These are phyloP conservation scores for Tagetes erecta DNA, from an alignment of 129 eudicot genomes.

Conservation along the genomic window DNA sequence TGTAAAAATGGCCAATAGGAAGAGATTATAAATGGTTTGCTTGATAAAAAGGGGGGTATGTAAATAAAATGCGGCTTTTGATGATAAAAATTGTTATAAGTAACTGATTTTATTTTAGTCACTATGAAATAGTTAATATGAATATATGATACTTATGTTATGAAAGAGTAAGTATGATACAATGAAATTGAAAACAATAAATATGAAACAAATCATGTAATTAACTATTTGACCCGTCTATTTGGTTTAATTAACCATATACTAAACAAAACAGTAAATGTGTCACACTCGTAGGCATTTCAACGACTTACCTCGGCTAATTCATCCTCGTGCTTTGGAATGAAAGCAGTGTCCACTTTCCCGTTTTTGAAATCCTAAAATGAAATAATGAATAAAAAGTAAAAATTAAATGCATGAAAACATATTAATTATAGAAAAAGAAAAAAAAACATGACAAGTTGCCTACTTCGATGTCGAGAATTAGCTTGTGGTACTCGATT, in stretches of 20 bases:
- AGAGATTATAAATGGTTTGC: too few relatives aligned
- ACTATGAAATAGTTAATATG: not conserved
- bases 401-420: not conserved
- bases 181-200: not conserved
- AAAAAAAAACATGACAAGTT: conserved; percentile 4
- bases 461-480: conserved; percentile 89
- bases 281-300: not conserved
- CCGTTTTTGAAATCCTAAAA: conserved; percentile 90
- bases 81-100: not conserved
- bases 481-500: conserved; percentile 94
- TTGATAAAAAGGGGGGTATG: too few relatives aligned
- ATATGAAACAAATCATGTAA: not conserved
- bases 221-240: not conserved
- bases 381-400: conserved; percentile 3
- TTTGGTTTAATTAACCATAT: not conserved
- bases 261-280: not conserved
- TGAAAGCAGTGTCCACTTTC: conserved; percentile 95
- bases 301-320: conserved; percentile 67
- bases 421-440: not conserved
- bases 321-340: conserved; percentile 94
- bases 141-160: not conserved
- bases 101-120: not conserved
- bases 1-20: too few relatives aligned
- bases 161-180: not conserved
- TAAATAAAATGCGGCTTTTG: not conserved